A percentile compares a stretch with the other conserved stretches of the same genome.
These are phyloP conservation scores for Neurospora sp. DNA, from an alignment of 495 filamentous ascomycete genomes.

Conservation along the genomic window DNA sequence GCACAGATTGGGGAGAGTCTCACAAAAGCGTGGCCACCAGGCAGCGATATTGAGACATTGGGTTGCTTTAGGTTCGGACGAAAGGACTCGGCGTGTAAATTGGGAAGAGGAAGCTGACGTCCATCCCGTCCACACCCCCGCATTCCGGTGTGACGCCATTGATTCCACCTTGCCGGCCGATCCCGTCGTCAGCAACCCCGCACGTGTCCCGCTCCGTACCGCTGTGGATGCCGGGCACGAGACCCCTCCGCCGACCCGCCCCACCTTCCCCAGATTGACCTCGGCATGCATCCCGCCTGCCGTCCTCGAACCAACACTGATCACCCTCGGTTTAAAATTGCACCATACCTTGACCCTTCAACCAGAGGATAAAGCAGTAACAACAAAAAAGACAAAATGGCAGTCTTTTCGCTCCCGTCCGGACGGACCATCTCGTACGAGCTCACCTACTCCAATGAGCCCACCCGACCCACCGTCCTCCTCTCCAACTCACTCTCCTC, in stretches of 20 bases:
- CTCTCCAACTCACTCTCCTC: constrained; percentile 20
- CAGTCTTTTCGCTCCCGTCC: constrained; percentile 5
- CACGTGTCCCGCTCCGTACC: background rate
- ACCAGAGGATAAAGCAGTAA: background rate
- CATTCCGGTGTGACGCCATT: background rate
- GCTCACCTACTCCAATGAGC: constrained; percentile 2
- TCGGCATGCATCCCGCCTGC: background rate
- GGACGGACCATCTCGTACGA: constrained; percentile 9
- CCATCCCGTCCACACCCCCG: background rate
- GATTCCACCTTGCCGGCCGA: background rate
- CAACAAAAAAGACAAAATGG: background rate
- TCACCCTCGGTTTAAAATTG: background rate
- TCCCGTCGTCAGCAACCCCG: background rate
- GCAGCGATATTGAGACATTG: background rate
- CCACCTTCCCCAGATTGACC: background rate
- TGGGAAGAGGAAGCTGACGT: background rate
- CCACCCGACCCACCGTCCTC: constrained; percentile 10
- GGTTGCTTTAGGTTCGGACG: background rate
- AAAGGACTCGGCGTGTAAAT: background rate
- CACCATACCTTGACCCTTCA: background rate
- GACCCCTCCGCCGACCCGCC: background rate
- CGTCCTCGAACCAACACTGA: background rate
- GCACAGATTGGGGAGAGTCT: background rate
- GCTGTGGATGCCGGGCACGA: background rate
- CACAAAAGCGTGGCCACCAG: background rate